phyloP scores from a whole-genome alignment of 106 monocot genomes.

The Platanthera zijinensis region DNA sequence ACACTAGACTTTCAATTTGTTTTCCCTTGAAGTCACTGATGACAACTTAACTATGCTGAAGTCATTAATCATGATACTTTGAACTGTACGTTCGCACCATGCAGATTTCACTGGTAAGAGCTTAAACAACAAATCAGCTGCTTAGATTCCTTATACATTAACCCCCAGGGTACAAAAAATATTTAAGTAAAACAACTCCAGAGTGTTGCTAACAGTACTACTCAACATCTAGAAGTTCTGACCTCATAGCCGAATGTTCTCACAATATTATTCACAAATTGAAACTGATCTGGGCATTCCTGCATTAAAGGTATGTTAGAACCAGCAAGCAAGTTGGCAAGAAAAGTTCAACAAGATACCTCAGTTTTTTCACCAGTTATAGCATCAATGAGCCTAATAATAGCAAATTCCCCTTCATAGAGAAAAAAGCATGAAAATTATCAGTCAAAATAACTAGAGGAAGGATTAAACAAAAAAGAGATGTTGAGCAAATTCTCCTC shows the following conservation, averaged over 20 bases:
- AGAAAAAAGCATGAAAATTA: slow-evolving; percentile 10
- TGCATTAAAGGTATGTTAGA: slow-evolving; percentile 23
- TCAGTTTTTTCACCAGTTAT: slow-evolving; percentile 24
- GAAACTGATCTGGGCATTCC: slow-evolving; percentile 40
- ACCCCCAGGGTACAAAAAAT: not conserved
- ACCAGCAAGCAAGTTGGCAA: not conserved
- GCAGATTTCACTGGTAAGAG: not conserved
- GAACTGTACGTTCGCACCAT: not conserved
- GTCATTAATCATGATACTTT: not conserved
- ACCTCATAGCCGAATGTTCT: slow-evolving; percentile 51
- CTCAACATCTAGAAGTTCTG: not conserved
- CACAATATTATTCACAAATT: slow-evolving; percentile 41
- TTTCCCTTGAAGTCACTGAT: not conserved
- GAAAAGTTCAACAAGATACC: slow-evolving; percentile 17
- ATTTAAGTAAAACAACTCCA: not conserved
- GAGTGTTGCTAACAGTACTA: not conserved
- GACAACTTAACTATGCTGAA: not conserved
- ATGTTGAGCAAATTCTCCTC: not conserved
- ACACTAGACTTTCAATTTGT: not conserved
- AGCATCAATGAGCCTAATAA: slow-evolving; percentile 33
- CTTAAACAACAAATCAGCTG: not conserved
- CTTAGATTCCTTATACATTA: not conserved
- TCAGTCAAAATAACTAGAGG: not conserved
- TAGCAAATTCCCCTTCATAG: slow-evolving; percentile 48
- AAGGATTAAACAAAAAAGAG: not conserved